A percentile compares a stretch with the other conserved stretches of the same genome.
phyloP scores from a whole-genome alignment of 306 rosid genomes.

The Castanea crenata region DNA sequence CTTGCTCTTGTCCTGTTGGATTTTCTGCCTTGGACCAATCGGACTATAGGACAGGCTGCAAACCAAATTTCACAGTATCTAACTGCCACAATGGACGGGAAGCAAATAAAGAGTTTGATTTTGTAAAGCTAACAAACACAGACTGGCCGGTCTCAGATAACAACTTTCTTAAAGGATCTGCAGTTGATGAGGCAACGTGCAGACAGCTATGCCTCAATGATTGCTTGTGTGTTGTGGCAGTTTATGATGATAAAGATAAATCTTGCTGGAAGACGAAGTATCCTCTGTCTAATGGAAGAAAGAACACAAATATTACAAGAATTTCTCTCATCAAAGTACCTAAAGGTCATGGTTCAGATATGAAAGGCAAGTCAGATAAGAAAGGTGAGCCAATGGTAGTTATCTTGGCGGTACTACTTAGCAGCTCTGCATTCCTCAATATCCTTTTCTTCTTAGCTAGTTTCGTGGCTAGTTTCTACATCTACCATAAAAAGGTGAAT shows the following conservation, averaged over 20 bases:
- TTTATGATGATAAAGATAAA: neutral
- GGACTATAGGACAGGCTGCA: neutral
- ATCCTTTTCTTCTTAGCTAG: neutral
- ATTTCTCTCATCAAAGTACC: conserved; percentile 6
- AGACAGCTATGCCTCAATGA: conserved; percentile 7
- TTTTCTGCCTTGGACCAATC: neutral
- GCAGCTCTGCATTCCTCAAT: conserved; percentile 27
- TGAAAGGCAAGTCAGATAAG: neutral
- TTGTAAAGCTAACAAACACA: too few species aligned
- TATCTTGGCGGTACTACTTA: conserved; percentile 21
- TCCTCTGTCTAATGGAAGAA: conserved; percentile 31
- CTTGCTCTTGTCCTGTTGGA: neutral
- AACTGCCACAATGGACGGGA: too few species aligned
- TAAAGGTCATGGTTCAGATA: neutral
- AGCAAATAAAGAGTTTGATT: too few species aligned
- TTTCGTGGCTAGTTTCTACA: neutral
- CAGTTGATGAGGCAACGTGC: neutral
- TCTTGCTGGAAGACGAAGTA: conserved; percentile 13
- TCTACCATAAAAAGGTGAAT: neutral
- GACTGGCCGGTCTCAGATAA: neutral
- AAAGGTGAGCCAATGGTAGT: neutral
- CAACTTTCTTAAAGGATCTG: neutral
- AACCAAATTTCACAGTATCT: neutral
- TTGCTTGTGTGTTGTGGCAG: conserved; percentile 14
- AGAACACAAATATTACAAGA: neutral